Base-by-base conservation (phyloP, 495 filamentous ascomycete genomes). In the Xylaria bambusicola region DNA sequence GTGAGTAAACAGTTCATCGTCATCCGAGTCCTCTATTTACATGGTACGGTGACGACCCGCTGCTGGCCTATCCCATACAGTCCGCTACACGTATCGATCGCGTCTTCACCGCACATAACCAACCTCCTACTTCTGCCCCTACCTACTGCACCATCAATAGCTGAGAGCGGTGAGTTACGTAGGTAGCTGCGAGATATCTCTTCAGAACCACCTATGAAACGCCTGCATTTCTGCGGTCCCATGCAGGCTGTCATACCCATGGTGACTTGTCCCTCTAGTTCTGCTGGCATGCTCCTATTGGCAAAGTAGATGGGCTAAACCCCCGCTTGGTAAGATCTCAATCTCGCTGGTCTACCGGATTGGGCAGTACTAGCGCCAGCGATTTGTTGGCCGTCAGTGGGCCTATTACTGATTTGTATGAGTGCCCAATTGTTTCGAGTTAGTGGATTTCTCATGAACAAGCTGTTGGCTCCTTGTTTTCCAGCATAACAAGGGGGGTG, bases 271-370 rank as follows among this genome's bases (percentile, higher is more conserved):
- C 38, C 51, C 45, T 31, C 33, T 17, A 15, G 20, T 47, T 52
- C 49, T 60, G 57, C 12, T 60, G 57, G 57, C 57, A 60, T 24
- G 24, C 49, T 29, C 49, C 18, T 33, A 60, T 60, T 60, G 57
- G 57, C 21, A 21, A 36, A 41, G 47, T 29, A n/a, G 23, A 17
- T 2, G 8, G 1, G 31, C 42, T 38, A 40, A 13, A 7, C 20
- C n/a, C n/a, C n/a, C n/a, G 15, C 44, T 29, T 51, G 33, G 35
- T 46, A 31, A 29, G 44, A 58, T 49, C 26, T 20, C 15, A 23
- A 44, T 54, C 52, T 44, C 26, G 52, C n/a, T 15, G 35, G 41
- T 53, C 50, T 27, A 41, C 50, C 23, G 35, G 12, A 53, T 53
- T 33, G 23, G 35, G n/a, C 36, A 53, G 24, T 33, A 23, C 12